Percentiles rank a stretch among this genome's conserved stretches.
Evolutionary conservation across 768 basidiomycete species (phyloP).

Genomic region (Gelatoporia subvermispora): DNA sequence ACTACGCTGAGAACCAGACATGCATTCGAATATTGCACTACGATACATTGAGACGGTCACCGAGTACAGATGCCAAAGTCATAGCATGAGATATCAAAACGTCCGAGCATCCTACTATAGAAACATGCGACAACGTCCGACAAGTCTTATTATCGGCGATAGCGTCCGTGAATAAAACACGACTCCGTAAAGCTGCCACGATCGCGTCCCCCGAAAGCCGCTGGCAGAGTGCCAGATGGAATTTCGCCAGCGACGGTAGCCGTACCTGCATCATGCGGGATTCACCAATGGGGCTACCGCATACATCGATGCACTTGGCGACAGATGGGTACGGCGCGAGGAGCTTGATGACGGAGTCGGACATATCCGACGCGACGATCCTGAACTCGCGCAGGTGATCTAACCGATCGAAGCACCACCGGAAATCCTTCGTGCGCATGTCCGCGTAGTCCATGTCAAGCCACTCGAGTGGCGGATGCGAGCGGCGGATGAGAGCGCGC

Average conservation of each 20-base stretch:
- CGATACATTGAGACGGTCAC: slow-evolving; percentile 15
- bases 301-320: slow-evolving; percentile 8
- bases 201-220: slow-evolving; percentile 55
- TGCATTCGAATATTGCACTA: neutral
- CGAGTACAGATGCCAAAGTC: slow-evolving; percentile 21
- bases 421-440: slow-evolving; percentile 80
- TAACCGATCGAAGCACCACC: slow-evolving; percentile 58
- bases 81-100: slow-evolving; percentile 20
- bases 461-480: slow-evolving; percentile 55
- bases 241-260: slow-evolving; percentile 47
- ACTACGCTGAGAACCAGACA: too few species aligned
- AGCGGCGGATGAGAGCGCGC: slow-evolving; percentile 56
- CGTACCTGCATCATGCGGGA: slow-evolving; percentile 32
- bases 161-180: slow-evolving; percentile 37
- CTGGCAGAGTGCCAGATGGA: slow-evolving; percentile 61
- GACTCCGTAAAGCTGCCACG: slow-evolving; percentile 45
- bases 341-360: slow-evolving; percentile 60
- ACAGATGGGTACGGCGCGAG: slow-evolving; percentile 38
- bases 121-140: slow-evolving; percentile 23
- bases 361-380: slow-evolving; percentile 81
- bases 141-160: slow-evolving; percentile 12
- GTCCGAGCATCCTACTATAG: slow-evolving; percentile 24
- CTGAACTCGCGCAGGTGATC: slow-evolving; percentile 54
- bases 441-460: slow-evolving; percentile 80
- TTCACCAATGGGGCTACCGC: slow-evolving; percentile 3